A percentile compares a stretch with the other conserved stretches of the same genome.
Conservation (phyloP, 371 early-diverging fungal species). For the Mortierella sp. region DNA sequence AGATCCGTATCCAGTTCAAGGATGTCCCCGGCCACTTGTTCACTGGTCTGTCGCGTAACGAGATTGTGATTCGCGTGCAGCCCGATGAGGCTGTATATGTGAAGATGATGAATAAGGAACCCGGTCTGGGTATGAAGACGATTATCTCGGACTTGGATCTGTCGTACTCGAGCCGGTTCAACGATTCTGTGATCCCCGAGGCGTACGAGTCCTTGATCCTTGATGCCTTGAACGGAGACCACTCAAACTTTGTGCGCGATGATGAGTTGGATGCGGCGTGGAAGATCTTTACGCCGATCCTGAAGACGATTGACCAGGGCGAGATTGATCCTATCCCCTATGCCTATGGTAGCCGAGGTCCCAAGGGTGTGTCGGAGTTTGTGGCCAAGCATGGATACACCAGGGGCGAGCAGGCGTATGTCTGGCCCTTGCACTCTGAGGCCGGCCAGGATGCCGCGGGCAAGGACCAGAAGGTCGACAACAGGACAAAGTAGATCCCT, state of each 20-base stretch:
- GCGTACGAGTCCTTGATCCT: constrained; percentile 96
- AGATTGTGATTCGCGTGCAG: constrained; percentile 96
- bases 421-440: constrained; percentile 64
- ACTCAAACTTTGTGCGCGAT: constrained; percentile 96
- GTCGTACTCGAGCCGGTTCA: constrained; percentile 89
- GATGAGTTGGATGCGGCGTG: constrained; percentile 97
- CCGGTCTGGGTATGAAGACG: constrained; percentile 77
- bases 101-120: constrained; percentile 96
- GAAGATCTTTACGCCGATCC: constrained; percentile 96
- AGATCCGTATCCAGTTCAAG: constrained; percentile 95
- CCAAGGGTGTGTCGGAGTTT: constrained; percentile 80
- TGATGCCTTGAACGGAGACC: constrained; percentile 92
- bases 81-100: constrained; percentile 98
- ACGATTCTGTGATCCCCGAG: constrained; percentile 91
- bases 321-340: constrained; percentile 82
- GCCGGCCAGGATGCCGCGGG: constrained; percentile 32
- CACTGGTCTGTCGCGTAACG: constrained; percentile 84
- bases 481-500: background rate
- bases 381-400: constrained; percentile 79
- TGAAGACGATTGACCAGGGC: constrained; percentile 88
- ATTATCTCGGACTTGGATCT: constrained; percentile 93
- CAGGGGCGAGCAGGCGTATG: constrained; percentile 59
- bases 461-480: constrained; percentile 31
- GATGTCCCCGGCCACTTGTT: constrained; percentile 88
- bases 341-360: constrained; percentile 92